Base-by-base conservation (phyloP, 2,329 filamentous ascomycete genomes). In the Sporothrix mexicana region DNA sequence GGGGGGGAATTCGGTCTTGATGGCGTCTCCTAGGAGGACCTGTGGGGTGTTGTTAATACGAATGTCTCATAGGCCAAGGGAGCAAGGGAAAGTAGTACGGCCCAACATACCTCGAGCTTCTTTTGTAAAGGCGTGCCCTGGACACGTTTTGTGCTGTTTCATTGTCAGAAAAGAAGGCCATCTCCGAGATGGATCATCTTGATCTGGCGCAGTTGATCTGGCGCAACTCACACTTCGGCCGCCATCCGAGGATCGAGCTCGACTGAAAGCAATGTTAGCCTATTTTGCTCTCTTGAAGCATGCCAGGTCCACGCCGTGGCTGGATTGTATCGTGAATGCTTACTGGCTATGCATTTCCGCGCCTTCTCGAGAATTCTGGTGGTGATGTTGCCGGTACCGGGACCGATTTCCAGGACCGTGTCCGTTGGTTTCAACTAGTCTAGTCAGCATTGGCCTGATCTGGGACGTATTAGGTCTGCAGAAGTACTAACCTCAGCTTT, bases 241-340 rank as follows among this genome's bases (percentile, higher is more conserved):
- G 94, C 94, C 96, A 98, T 98, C 79, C 96, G 88, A 23, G 96
- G 95, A 83, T 99, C 96, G 81, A 98, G 88, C 84, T 99, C 96
- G 69, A 98, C 93, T 80, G 23, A 12, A 2, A n/a, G 25, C 1
- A 17, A 6, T 36, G 61, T 71, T 49, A 72, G 61, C 47, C 15
- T 17, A 55, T 25, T 17, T 30, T 17, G 10, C 20, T 12, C 2
- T 57, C n/a, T 10, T 2, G n/a, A 57, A 20, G 10, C 7, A 51
- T 17, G 30, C 30, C 30, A 36, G 30, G 30, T 36, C 30, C 2
- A 36, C 30, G 3, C 30, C 30, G 3, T 51, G n/a, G 70, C 30
- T 17, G 17, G 9, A 30, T 57, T 62, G 55, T 51, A 59, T 30
- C 23, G 55, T 7, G 5, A 43, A 30, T n/a, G 13, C 76, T 49